Percentiles rank a stretch among this genome's conserved stretches.
These are phyloP conservation scores for Harringtonia aguacate DNA, from an alignment of 2,329 filamentous ascomycete species.

Conservation along the genomic window DNA sequence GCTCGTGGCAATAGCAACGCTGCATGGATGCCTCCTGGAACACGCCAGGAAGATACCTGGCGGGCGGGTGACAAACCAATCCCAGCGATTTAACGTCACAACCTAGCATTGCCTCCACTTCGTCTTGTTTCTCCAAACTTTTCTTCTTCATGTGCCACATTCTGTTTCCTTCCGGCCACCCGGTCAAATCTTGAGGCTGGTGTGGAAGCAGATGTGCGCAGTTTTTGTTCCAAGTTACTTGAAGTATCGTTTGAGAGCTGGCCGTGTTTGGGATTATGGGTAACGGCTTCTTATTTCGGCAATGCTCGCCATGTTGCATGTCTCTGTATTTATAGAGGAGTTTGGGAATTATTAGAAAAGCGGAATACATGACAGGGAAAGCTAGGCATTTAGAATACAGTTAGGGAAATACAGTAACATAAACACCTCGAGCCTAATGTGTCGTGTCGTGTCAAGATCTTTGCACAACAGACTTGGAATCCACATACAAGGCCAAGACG, in stretches of 20 bases:
- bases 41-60: slow-evolving; percentile 83
- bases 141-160: neutral
- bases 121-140: neutral
- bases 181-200: too few relatives aligned
- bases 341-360: slow-evolving; percentile 5
- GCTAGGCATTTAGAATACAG: neutral
- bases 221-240: neutral
- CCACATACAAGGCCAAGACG: slow-evolving; percentile 3
- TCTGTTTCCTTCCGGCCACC: too few relatives aligned
- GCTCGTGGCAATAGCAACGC: slow-evolving; percentile 35
- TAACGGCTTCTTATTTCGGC: neutral
- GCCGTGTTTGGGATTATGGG: neutral
- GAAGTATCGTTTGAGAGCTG: neutral
- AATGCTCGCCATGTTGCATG: neutral
- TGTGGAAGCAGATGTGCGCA: too few relatives aligned
- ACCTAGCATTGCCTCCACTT: neutral
- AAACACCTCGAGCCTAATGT: neutral
- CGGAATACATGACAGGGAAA: neutral
- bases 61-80: slow-evolving; percentile 24
- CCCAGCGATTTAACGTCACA: slow-evolving; percentile 3
- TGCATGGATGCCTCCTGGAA: slow-evolving; percentile 67
- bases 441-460: too few relatives aligned
- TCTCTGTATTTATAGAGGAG: slow-evolving; percentile 9
- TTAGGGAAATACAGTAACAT: neutral
- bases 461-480: too few relatives aligned